Conservation (phyloP, 371 early-diverging fungal genomes). For the Mortierella sp. region DNA sequence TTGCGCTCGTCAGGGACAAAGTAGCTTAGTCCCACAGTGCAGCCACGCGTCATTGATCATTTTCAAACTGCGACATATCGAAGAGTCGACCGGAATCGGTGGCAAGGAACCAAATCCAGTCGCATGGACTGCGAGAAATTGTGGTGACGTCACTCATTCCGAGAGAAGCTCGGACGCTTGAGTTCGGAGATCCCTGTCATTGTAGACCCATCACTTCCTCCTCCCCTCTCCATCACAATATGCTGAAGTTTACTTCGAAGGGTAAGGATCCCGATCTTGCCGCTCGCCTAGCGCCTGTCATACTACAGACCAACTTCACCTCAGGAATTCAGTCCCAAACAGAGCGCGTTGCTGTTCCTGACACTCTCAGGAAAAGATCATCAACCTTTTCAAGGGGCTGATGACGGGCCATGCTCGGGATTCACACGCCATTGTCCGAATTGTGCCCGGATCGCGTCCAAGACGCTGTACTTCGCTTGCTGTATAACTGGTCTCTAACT, state of each 20-base stretch:
- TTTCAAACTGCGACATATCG: too few species aligned
- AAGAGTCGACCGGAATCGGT: not conserved
- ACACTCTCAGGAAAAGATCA: not conserved
- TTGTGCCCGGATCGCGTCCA: not conserved
- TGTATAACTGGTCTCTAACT: not conserved
- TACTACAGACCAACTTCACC: not conserved
- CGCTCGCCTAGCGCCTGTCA: not conserved
- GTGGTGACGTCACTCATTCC: not conserved
- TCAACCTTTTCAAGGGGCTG: not conserved
- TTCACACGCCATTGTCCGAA: not conserved
- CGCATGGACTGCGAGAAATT: conserved; percentile 1
- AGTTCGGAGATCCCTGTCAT: not conserved
- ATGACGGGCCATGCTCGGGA: not conserved
- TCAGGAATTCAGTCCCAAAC: not conserved
- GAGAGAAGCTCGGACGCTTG: not conserved
- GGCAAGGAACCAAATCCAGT: not conserved
- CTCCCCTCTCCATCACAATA: not conserved
- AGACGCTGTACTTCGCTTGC: not conserved
- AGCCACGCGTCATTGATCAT: too few species aligned
- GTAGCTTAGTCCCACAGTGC: too few species aligned
- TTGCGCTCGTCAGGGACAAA: too few species aligned
- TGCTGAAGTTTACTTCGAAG: conserved; percentile 13
- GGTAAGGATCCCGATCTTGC: conserved; percentile 2
- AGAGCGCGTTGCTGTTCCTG: conserved; percentile 2
- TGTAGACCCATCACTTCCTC: not conserved